phyloP scores from a whole-genome alignment of 2,329 filamentous ascomycete species.

The Capronia americana region DNA sequence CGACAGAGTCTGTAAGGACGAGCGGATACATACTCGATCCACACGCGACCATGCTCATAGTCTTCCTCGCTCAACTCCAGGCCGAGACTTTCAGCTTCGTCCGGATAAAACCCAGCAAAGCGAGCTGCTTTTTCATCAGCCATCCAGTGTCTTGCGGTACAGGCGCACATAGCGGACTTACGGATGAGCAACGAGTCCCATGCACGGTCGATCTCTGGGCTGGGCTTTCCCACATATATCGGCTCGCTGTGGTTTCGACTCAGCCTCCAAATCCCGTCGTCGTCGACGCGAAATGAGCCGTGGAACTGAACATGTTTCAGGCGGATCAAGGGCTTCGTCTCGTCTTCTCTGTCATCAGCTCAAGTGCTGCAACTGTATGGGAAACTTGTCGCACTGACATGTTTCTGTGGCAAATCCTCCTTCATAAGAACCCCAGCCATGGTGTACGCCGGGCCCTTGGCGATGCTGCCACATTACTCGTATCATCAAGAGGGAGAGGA shows the following conservation, averaged over 20 bases:
- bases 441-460: background rate
- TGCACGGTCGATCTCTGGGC: conserved; percentile 11
- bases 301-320: conserved; percentile 3
- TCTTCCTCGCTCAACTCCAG: conserved; percentile 1
- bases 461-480: background rate
- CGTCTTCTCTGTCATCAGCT: background rate
- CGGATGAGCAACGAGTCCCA: conserved; percentile 9
- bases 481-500: conserved; percentile 2
- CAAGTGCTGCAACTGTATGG: background rate
- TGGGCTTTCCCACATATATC: conserved; percentile 5
- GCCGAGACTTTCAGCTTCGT: background rate
- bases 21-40: background rate
- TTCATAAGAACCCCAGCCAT: background rate
- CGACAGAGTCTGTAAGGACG: background rate
- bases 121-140: background rate
- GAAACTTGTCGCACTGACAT: background rate
- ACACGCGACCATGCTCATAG: conserved; percentile 9
- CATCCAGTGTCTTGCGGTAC: background rate
- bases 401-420: conserved; percentile 5
- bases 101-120: conserved; percentile 1
- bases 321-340: conserved; percentile 4
- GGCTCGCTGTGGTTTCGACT: conserved; percentile 12
- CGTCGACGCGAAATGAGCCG: conserved; percentile 4
- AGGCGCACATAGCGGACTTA: background rate
- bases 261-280: conserved; percentile 2